Conservation (phyloP, 805 yeast species). For the Lipomyces starkeyi region DNA sequence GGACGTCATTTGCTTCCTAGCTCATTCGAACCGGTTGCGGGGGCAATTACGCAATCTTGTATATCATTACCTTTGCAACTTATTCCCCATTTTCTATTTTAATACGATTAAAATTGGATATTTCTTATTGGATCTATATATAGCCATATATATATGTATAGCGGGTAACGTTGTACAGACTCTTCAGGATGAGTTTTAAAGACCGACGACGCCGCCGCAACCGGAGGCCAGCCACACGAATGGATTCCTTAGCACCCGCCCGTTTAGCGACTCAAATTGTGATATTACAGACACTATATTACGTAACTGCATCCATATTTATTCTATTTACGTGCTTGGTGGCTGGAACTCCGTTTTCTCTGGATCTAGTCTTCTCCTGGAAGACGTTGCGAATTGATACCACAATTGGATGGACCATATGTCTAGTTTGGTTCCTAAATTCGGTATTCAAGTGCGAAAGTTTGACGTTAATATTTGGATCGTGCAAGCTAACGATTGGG, state of each 20-base stretch:
- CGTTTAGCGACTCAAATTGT: conserved; percentile 74
- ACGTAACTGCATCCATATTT: conserved; percentile 69
- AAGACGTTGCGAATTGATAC: conserved; percentile 71
- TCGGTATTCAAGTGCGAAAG: conserved; percentile 57
- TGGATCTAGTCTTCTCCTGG: conserved; percentile 84
- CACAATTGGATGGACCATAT: conserved; percentile 77
- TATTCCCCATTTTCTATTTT: too few relatives aligned
- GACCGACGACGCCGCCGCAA: conserved; percentile 19
- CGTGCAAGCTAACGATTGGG: neutral
- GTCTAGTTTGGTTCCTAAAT: conserved; percentile 80
- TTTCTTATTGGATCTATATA: too few relatives aligned
- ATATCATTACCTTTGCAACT: too few relatives aligned
- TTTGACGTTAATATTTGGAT: neutral
- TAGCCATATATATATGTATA: too few relatives aligned
- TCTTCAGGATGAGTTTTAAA: conserved; percentile 1
- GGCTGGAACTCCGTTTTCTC: conserved; percentile 70
- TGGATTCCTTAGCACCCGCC: conserved; percentile 60
- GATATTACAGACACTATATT: conserved; percentile 78
- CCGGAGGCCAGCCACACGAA: conserved; percentile 33
- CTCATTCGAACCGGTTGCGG: too few relatives aligned
- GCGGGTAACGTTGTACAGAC: too few relatives aligned
- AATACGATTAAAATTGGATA: neutral
- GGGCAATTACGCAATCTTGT: too few relatives aligned
- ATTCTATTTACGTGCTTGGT: conserved; percentile 70
- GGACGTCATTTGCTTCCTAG: too few relatives aligned